Evolutionary conservation across 371 early-diverging fungal genomes (phyloP), one percentile per base, ranked within the genome.

Genomic region (Haplosporangium sp.): DNA sequence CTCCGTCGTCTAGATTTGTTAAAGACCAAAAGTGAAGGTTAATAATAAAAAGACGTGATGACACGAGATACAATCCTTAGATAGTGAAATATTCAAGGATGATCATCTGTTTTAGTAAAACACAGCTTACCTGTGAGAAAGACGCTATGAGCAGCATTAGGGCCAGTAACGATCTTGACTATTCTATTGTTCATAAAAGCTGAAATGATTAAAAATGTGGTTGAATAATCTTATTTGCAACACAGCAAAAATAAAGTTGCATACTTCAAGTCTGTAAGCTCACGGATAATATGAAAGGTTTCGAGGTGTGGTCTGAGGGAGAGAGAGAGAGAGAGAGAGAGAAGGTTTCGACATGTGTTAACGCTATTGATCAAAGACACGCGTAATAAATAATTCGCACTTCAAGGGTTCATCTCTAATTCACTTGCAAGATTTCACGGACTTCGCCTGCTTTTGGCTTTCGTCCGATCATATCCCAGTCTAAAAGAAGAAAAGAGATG

Each of bases 381-480:
- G 19, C 20, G 34, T 19, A 7, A 34, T 34, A 9, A 27, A 27
- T 20, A 10, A 9, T 27, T 27, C 20, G 27, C 20, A 11, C 17
- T 44, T n/a, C 45, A 38, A 55, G 55, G 15, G 27, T 13, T 42
- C 44, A 8, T 5, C 11, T n/a, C 17, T 45, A 59, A 34, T 48
- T 37, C 17, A 69, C 66, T 63, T 77, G 47, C 77, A 66, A 17
- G 19, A 63, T 42, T 27, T 82, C 75, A 34, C 77, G 72, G 5
- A 48, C 61, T 40, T 77, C 82, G 67, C 72, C 76, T 10, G 81
- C 67, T 61, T 85, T 83, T 57, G 79, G 66, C 65, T 84, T 83
- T n/a, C 84, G 81, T 38, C 83, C 83, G 61, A 85, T 84, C 68
- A 73, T 74, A 53, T 84, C 83, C 86, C 86, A 85, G 60, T 82